Percentiles rank a stretch among this genome's conserved stretches.
Evolutionary conservation across 106 monocot genomes (phyloP).

Genomic region (Dactylorhiza incarnata): DNA sequence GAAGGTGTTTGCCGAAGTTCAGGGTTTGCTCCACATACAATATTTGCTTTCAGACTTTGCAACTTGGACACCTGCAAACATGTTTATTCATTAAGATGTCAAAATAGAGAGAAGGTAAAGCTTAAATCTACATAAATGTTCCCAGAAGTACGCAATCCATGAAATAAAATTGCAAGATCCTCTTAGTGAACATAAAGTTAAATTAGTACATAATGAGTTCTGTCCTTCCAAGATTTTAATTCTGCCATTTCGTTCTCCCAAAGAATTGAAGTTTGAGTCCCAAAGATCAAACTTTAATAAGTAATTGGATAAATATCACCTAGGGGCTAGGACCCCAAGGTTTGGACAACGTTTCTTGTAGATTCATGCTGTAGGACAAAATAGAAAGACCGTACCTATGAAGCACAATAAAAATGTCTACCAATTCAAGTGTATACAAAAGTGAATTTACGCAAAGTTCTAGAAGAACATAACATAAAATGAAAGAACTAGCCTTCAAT

Average conservation of each 20-base stretch:
- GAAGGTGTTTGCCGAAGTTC: constrained; percentile 74
- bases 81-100: background rate
- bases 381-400: too few relatives aligned
- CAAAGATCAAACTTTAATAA: background rate
- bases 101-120: background rate
- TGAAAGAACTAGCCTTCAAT: too few relatives aligned
- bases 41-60: constrained; percentile 42
- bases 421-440: too few relatives aligned
- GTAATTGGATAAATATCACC: too few relatives aligned
- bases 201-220: background rate
- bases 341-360: too few relatives aligned
- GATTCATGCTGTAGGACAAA: too few relatives aligned
- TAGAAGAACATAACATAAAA: too few relatives aligned
- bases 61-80: constrained; percentile 40
- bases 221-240: background rate
- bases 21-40: constrained; percentile 39
- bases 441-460: too few relatives aligned
- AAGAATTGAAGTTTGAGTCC: background rate
- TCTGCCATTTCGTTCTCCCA: background rate
- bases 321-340: too few relatives aligned
- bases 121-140: background rate
- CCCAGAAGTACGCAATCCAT: background rate
- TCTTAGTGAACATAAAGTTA: background rate
- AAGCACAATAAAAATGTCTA: too few relatives aligned
- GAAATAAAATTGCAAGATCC: background rate